Evolutionary conservation across 2,329 filamentous ascomycete genomes (phyloP).

Genomic region (Scopulariopsis brevicaulis): DNA sequence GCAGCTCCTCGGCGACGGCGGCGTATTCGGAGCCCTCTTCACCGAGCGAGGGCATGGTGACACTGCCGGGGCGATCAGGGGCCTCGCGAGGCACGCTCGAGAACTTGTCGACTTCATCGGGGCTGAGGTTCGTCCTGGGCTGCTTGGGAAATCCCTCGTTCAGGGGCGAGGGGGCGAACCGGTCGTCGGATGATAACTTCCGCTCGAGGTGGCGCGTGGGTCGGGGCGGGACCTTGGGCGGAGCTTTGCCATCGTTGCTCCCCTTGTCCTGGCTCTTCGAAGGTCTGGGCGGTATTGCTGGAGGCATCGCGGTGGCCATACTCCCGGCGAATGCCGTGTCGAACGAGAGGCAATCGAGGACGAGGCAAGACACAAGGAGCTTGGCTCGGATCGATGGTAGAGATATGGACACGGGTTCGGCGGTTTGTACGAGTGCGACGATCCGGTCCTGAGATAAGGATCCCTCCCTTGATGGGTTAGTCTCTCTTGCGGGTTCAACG

Average conservation of each 20-base stretch:
- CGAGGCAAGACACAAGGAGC: constrained; percentile 7
- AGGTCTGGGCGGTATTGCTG: constrained; percentile 46
- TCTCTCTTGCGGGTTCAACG: neutral
- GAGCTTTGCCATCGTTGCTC: constrained; percentile 14
- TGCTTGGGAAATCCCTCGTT: constrained; percentile 56
- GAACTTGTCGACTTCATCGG: constrained; percentile 14
- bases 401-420: neutral
- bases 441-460: neutral
- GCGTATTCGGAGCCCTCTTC: constrained; percentile 85
- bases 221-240: constrained; percentile 68
- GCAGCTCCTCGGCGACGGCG: constrained; percentile 31
- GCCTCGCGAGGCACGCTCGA: constrained; percentile 17
- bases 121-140: constrained; percentile 23
- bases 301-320: constrained; percentile 40
- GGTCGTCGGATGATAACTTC: constrained; percentile 58
- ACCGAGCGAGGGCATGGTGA: constrained; percentile 73
- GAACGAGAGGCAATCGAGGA: neutral
- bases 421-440: too few relatives aligned
- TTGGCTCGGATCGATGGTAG: neutral
- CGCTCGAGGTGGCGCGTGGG: constrained; percentile 61
- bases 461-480: neutral
- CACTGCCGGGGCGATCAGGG: constrained; percentile 58
- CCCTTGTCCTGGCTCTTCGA: constrained; percentile 35
- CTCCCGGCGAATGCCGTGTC: neutral
- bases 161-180: constrained; percentile 76